Evolutionary conservation across 2,329 filamentous ascomycete genomes (phyloP).

Genomic region (Colletotrichum neosansevieriae): DNA sequence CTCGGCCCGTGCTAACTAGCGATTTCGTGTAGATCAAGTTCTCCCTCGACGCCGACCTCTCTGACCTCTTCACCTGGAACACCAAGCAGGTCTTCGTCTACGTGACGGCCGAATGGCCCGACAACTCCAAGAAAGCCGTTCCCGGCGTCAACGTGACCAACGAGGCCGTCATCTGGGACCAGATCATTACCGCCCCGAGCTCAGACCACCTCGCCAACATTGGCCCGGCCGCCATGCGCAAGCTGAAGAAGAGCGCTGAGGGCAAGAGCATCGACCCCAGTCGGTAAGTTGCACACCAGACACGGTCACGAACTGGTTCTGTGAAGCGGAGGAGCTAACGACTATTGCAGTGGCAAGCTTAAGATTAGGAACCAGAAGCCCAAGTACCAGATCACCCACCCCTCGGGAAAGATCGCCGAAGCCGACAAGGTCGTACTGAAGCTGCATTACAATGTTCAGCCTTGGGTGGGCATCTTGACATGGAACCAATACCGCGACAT

Average conservation of each 20-base stretch:
- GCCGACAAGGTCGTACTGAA: constrained; percentile 80
- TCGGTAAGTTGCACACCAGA: constrained; percentile 55
- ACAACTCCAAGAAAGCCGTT: constrained; percentile 46
- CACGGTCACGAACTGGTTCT: background rate
- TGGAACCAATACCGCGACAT: constrained; percentile 76
- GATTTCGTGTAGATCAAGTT: constrained; percentile 73
- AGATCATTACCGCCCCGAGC: constrained; percentile 84
- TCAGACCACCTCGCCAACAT: constrained; percentile 73
- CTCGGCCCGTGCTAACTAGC: no score
- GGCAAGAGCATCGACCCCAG: constrained; percentile 72
- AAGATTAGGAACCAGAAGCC: constrained; percentile 86
- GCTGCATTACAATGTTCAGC: constrained; percentile 96
- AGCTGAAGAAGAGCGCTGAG: constrained; percentile 68
- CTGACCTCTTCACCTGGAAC: constrained; percentile 97
- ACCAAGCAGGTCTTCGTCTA: constrained; percentile 99
- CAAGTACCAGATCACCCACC: constrained; percentile 98
- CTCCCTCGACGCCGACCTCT: constrained; percentile 91
- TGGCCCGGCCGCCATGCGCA: constrained; percentile 70
- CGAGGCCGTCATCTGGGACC: constrained; percentile 94
- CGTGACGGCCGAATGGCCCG: constrained; percentile 82
- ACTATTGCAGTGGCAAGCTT: constrained; percentile 72
- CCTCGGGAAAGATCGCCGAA: constrained; percentile 81
- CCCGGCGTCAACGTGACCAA: constrained; percentile 60
- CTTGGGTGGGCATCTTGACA: constrained; percentile 89
- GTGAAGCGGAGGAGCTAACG: constrained; percentile 36